Conservation (phyloP, 75 land plant species). For the Cunninghamia lanceolata region DNA sequence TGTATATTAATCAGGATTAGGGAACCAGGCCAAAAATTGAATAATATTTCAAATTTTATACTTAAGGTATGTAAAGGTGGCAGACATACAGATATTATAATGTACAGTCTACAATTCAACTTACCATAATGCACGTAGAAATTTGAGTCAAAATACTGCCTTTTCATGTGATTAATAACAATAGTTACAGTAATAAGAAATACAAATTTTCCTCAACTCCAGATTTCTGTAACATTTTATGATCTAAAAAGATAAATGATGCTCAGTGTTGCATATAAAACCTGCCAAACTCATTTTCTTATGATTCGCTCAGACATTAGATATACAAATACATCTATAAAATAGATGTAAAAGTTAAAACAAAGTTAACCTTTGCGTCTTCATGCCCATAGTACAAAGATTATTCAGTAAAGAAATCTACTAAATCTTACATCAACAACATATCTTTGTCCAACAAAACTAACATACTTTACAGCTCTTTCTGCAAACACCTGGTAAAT, state of each 20-base stretch:
- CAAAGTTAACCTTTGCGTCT: background rate
- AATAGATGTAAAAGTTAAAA: background rate
- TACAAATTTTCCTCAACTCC: background rate
- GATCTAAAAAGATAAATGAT: background rate
- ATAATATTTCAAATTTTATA: background rate
- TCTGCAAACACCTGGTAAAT: slow-evolving; percentile 73
- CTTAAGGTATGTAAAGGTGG: background rate
- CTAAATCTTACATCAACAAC: background rate
- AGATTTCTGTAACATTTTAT: background rate
- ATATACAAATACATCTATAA: background rate
- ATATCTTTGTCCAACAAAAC: slow-evolving; percentile 3
- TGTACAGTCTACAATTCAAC: background rate
- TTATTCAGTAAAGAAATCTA: background rate
- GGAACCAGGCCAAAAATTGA: background rate
- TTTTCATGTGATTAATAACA: background rate
- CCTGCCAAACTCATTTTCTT: background rate
- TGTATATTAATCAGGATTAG: background rate
- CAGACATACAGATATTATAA: background rate
- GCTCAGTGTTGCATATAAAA: background rate
- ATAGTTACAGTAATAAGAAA: background rate
- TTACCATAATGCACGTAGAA: background rate
- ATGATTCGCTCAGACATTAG: background rate
- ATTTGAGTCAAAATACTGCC: background rate
- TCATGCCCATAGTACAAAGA: slow-evolving; percentile 5
- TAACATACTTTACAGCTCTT: slow-evolving; percentile 84